Percentiles rank a stretch among this genome's conserved stretches.
Conservation (phyloP, 2,329 filamentous ascomycete species). For the Fusarium proliferatum region DNA sequence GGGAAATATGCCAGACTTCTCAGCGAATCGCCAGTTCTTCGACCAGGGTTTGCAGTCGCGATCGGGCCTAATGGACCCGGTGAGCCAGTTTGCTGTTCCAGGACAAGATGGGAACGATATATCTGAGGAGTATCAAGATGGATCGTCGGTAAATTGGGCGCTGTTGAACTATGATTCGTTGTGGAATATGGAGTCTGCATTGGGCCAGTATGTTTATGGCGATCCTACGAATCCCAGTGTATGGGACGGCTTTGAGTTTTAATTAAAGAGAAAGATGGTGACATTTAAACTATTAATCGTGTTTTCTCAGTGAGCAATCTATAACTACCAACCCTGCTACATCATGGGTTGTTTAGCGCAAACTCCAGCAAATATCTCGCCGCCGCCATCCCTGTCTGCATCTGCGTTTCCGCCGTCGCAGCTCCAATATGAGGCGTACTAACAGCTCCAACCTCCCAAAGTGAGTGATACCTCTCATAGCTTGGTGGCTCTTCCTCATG, state of each 20-base stretch:
- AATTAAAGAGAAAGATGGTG: too few relatives aligned
- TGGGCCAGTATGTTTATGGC: too few relatives aligned
- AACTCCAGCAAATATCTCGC: slow-evolving; percentile 40
- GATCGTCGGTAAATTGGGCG: too few relatives aligned
- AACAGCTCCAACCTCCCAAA: slow-evolving; percentile 52
- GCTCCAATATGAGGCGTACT: slow-evolving; percentile 60
- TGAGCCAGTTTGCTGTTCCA: not conserved
- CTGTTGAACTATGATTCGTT: too few relatives aligned
- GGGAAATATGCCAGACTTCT: not conserved
- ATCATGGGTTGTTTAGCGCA: not conserved
- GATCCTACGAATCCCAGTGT: too few relatives aligned
- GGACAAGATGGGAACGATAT: not conserved
- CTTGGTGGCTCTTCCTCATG: slow-evolving; percentile 54
- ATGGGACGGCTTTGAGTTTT: too few relatives aligned
- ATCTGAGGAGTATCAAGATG: not conserved
- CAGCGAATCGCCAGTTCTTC: not conserved
- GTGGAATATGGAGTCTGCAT: too few relatives aligned
- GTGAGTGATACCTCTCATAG: slow-evolving; percentile 46
- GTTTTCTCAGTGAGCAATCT: too few relatives aligned
- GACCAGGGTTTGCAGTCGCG: not conserved
- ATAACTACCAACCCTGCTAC: too few relatives aligned
- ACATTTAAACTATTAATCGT: not conserved
- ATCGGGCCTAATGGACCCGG: accelerated
- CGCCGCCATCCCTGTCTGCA: slow-evolving; percentile 45
- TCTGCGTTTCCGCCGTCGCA: slow-evolving; percentile 52